Evolutionary conservation across 2,329 filamentous ascomycete species (phyloP).

Genomic region (Ophiosphaerella narmari): DNA sequence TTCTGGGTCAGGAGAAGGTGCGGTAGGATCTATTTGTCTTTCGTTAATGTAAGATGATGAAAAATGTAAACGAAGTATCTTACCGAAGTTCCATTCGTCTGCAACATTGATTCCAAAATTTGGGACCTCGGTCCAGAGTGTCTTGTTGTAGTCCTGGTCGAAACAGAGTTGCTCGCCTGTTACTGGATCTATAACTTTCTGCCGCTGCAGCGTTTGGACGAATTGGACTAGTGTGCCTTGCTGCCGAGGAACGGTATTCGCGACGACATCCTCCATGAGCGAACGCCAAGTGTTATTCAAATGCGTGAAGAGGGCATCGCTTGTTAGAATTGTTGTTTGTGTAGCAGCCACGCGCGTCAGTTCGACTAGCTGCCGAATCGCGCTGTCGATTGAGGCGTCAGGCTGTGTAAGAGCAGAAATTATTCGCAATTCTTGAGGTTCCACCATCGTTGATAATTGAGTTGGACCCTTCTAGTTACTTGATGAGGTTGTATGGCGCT

Average conservation of each 20-base stretch:
- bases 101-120: constrained; percentile 2
- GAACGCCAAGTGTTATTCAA: neutral
- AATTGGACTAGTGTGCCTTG: constrained; percentile 1
- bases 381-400: neutral
- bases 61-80: too few species aligned
- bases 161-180: neutral
- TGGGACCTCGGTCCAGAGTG: constrained; percentile 1
- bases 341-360: constrained; percentile 1
- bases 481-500: too few species aligned
- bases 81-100: constrained; percentile 3
- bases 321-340: neutral
- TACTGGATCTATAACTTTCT: constrained; percentile 1
- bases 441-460: neutral
- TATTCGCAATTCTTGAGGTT: neutral
- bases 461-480: too few species aligned
- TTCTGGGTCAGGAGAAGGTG: too few species aligned
- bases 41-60: too few species aligned
- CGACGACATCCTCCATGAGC: neutral
- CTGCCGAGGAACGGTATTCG: neutral
- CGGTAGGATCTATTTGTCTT: too few species aligned
- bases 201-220: neutral
- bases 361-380: neutral
- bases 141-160: neutral
- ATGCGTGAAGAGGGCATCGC: neutral
- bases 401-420: constrained; percentile 1